These are phyloP conservation scores for Microstroma glucosiphilum DNA, from an alignment of 1,284 basidiomycete species.

Conservation along the genomic window DNA sequence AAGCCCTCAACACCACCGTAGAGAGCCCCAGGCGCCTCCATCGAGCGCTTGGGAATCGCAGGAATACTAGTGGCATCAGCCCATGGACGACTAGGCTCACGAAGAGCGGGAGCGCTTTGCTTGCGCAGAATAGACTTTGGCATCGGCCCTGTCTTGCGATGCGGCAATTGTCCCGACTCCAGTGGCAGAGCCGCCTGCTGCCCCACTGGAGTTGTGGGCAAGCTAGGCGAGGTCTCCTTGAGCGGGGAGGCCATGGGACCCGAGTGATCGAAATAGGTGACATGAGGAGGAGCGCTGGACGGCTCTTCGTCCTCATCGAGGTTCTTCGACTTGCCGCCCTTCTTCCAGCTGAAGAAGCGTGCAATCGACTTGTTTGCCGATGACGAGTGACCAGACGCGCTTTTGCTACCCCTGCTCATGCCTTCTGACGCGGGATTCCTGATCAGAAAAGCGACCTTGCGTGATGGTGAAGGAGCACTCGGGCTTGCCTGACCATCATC, in stretches of 20 bases:
- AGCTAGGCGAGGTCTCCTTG: too few relatives aligned
- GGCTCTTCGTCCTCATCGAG: conserved; percentile 12
- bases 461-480: not conserved
- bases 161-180: not conserved
- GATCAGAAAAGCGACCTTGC: conserved; percentile 1
- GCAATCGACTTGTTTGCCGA: conserved; percentile 10
- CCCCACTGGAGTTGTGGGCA: too few relatives aligned
- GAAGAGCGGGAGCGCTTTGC: conserved; percentile 28
- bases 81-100: conserved; percentile 4
- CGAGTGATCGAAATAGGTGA: conserved; percentile 27
- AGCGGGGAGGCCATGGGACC: conserved; percentile 10
- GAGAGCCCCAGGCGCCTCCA: too few relatives aligned
- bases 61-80: too few relatives aligned
- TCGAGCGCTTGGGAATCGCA: too few relatives aligned
- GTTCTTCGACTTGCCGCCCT: conserved; percentile 26
- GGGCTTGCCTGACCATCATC: conserved; percentile 18
- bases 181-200: not conserved
- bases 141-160: not conserved
- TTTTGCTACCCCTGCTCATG: not conserved
- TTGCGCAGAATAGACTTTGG: conserved; percentile 10
- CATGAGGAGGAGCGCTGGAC: conserved; percentile 32
- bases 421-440: not conserved
- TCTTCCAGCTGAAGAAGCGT: conserved; percentile 32
- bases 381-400: too few relatives aligned
- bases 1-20: too few relatives aligned